Evolutionary conservation across 768 basidiomycete genomes (phyloP), one percentile per base, ranked within the genome.

Genomic region (Collybiopsis luxurians): DNA sequence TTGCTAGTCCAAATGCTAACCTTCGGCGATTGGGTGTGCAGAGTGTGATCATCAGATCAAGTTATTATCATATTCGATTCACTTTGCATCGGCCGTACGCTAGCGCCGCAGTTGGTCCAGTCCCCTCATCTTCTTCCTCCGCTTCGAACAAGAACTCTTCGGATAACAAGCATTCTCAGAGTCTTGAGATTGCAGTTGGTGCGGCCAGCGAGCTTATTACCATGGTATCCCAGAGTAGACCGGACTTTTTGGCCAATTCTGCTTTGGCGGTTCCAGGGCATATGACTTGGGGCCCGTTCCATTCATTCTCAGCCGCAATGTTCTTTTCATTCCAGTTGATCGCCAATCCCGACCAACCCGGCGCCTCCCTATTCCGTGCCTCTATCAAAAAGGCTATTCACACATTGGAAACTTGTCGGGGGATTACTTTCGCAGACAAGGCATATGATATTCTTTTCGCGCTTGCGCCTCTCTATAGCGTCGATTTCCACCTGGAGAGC

Each of bases 261-360:
- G 79, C 86, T 17, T 72, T 86, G 58, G 82, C 87, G 9, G 87
- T 90, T 7, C 89, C 89, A 31, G 89, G 88, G 2, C 90, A 93
- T 69, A 85, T 92, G 81, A 85, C 84, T 62, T 90, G 89, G 85
- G 86, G 86, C 3, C 88, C 90, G 0, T 89, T 88, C 73, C 90
- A 93, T 65, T 83, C 87, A 62, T 92, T 92, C 75, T 86, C 86
- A 47, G 89, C 91, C 19, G 89, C 89, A 48, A 91, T 92, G 86
- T 92, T 92, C 73, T 91, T 92, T 79, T 88, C 89, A n/a, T 92
- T 92, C 73, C 90, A 92, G 64, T 79, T 92, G 48, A 86, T 92
- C 63, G 81, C 85, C 34, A 86, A 89, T 63, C 87, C 89, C 50
- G 88, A 89, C 59, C 89, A 90, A 60, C 86, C 87, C 44, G 90